A percentile compares a stretch with the other conserved stretches of the same genome.
Evolutionary conservation across 1,284 basidiomycete genomes (phyloP).

Genomic region (Caloboletus inedulis): DNA sequence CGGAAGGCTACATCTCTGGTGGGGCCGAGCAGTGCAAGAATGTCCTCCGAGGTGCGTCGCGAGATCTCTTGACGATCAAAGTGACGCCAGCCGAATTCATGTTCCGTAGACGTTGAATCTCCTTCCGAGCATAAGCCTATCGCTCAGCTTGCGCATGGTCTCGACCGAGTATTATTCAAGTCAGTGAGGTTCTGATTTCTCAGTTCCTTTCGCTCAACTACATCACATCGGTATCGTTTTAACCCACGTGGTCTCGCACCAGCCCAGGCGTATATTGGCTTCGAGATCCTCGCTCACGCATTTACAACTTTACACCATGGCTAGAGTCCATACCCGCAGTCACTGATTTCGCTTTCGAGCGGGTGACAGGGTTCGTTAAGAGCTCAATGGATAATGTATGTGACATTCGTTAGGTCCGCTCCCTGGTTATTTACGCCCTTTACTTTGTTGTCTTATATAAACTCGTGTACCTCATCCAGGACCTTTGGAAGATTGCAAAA

Average conservation of each 20-base stretch:
- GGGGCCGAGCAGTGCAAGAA: conserved; percentile 26
- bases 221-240: background rate
- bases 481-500: conserved; percentile 64
- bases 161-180: conserved; percentile 88
- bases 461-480: conserved; percentile 37
- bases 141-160: conserved; percentile 69
- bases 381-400: conserved; percentile 77
- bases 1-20: conserved; percentile 44
- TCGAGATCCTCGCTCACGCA: conserved; percentile 79
- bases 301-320: conserved; percentile 82
- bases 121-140: conserved; percentile 54
- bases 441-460: background rate
- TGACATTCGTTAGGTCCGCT: background rate
- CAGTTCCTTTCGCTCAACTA: background rate
- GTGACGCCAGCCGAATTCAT: background rate
- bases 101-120: conserved; percentile 45
- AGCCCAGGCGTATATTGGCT: conserved; percentile 94
- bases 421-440: background rate
- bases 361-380: conserved; percentile 73
- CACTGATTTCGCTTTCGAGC: conserved; percentile 88
- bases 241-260: conserved; percentile 1
- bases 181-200: conserved; percentile 35
- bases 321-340: conserved; percentile 75
- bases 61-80: background rate
- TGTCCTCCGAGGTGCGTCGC: conserved; percentile 24